phyloP scores from a whole-genome alignment of 1,284 basidiomycete species.

The Boletus sp. region DNA sequence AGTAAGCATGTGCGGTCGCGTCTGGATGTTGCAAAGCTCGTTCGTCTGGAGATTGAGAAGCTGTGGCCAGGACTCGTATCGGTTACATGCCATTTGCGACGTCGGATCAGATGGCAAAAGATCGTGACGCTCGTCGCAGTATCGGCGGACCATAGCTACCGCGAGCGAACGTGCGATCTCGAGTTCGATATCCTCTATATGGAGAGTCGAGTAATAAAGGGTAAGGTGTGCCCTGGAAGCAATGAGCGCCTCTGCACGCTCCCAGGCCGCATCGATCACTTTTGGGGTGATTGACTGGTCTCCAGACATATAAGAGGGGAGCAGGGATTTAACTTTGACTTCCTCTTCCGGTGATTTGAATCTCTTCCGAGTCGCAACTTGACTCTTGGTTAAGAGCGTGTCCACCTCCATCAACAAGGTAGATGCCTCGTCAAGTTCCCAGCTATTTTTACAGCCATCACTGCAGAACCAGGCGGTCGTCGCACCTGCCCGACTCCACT shows the following conservation, averaged over 20 bases:
- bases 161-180: slow-evolving; percentile 50
- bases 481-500: slow-evolving; percentile 30
- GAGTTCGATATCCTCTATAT: slow-evolving; percentile 47
- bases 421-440: slow-evolving; percentile 37
- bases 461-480: slow-evolving; percentile 55
- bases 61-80: slow-evolving; percentile 13
- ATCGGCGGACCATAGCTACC: slow-evolving; percentile 43
- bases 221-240: slow-evolving; percentile 22
- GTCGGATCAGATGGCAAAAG: slow-evolving; percentile 9
- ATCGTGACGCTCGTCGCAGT: slow-evolving; percentile 23
- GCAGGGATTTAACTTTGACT: slow-evolving; percentile 16
- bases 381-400: slow-evolving; percentile 35
- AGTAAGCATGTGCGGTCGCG: slow-evolving; percentile 41
- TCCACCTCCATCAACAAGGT: slow-evolving; percentile 32
- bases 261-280: slow-evolving; percentile 37
- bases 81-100: slow-evolving; percentile 1
- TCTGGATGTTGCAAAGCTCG: slow-evolving; percentile 40
- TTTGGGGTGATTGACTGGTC: slow-evolving; percentile 25
- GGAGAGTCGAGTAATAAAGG: slow-evolving; percentile 23
- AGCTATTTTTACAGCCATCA: slow-evolving; percentile 42
- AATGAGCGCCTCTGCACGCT: slow-evolving; percentile 18
- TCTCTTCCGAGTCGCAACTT: slow-evolving; percentile 23
- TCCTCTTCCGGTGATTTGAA: slow-evolving; percentile 34
- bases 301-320: slow-evolving; percentile 12
- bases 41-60: slow-evolving; percentile 49